Percentiles rank a stretch among this genome's conserved stretches.
Conservation (phyloP, 2,329 filamentous ascomycete genomes). For the Colletotrichum acutatum region DNA sequence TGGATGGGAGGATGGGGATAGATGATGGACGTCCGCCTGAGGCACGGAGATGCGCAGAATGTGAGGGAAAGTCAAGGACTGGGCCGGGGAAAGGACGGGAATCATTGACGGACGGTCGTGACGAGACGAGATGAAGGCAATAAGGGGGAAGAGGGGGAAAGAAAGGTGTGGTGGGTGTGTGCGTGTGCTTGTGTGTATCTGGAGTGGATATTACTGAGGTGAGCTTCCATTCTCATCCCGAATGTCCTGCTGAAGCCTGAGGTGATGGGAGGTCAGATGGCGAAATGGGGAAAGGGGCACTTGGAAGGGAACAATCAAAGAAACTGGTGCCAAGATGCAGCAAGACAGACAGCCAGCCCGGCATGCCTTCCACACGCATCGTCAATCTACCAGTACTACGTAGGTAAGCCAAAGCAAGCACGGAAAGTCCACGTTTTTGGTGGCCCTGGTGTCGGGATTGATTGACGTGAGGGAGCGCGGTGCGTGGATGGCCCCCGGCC, state of each 20-base stretch:
- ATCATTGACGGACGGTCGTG: conserved; percentile 2
- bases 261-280: neutral
- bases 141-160: neutral
- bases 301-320: neutral
- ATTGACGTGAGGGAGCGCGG: neutral
- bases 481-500: conserved; percentile 16
- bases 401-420: neutral
- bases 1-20: neutral
- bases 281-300: neutral
- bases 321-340: neutral
- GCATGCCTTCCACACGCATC: conserved; percentile 1
- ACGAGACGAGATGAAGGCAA: conserved; percentile 9
- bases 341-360: neutral
- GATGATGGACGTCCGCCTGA: neutral
- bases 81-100: neutral
- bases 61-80: conserved; percentile 10
- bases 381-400: neutral
- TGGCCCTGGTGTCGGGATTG: neutral
- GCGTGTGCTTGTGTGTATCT: neutral
- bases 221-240: neutral
- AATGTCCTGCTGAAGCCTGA: neutral
- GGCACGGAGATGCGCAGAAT: conserved; percentile 7
- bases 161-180: neutral
- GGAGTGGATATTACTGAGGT: neutral
- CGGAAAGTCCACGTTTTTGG: conserved; percentile 1